A percentile compares a stretch with the other conserved stretches of the same genome.
Conservation (phyloP, 495 filamentous ascomycete species). For the Xylaria intraflava region DNA sequence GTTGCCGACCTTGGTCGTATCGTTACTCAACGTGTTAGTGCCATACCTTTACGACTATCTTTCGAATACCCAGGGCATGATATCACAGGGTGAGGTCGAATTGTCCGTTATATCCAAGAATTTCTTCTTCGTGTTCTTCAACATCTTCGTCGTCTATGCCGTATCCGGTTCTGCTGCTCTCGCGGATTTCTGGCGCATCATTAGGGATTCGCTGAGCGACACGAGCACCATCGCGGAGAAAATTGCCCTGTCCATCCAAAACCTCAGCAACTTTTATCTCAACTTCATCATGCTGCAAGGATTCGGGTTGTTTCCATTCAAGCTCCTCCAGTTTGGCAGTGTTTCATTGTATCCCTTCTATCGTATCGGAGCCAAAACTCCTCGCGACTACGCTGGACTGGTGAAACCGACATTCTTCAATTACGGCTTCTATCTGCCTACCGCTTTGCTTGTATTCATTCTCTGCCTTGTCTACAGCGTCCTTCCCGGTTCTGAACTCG, state of each 20-base stretch:
- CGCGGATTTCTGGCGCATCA: slow-evolving; percentile 58
- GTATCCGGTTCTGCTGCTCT: slow-evolving; percentile 71
- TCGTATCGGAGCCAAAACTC: slow-evolving; percentile 74
- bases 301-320: slow-evolving; percentile 85
- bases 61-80: slow-evolving; percentile 84
- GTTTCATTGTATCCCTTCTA: slow-evolving; percentile 78
- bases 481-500: slow-evolving; percentile 71
- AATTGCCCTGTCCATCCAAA: slow-evolving; percentile 67
- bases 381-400: slow-evolving; percentile 82
- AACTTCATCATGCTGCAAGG: slow-evolving; percentile 94
- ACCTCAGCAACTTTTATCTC: slow-evolving; percentile 75
- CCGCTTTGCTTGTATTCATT: slow-evolving; percentile 83
- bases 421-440: slow-evolving; percentile 93
- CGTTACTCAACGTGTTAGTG: slow-evolving; percentile 79
- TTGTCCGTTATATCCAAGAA: slow-evolving; percentile 95
- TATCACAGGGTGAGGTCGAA: slow-evolving; percentile 91
- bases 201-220: slow-evolving; percentile 69
- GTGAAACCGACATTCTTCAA: slow-evolving; percentile 80
- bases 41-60: slow-evolving; percentile 95
- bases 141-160: slow-evolving; percentile 93
- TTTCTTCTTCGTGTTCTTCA: slow-evolving; percentile 99
- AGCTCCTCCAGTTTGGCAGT: slow-evolving; percentile 83
- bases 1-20: slow-evolving; percentile 75
- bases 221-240: slow-evolving; percentile 68
- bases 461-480: slow-evolving; percentile 94